These are phyloP conservation scores for Cucumis variabilis DNA, from an alignment of 331 rosid species.

Conservation along the genomic window DNA sequence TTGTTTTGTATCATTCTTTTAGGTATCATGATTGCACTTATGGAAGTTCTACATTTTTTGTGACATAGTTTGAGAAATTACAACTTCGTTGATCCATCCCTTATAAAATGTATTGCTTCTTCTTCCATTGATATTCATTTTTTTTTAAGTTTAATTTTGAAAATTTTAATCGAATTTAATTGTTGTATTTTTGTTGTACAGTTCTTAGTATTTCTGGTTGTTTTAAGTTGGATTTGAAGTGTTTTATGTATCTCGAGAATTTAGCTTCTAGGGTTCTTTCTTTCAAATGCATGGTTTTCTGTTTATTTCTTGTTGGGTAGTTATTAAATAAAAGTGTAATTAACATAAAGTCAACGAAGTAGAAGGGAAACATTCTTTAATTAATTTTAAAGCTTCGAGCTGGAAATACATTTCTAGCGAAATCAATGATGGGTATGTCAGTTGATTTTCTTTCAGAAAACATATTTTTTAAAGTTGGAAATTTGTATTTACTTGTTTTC, in stretches of 20 bases:
- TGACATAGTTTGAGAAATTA: too few species aligned
- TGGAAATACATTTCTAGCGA: slow-evolving; percentile 20
- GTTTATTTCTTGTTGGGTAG: neutral
- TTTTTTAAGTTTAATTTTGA: neutral
- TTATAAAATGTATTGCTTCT: too few species aligned
- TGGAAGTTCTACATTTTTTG: too few species aligned
- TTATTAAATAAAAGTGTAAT: slow-evolving; percentile 38
- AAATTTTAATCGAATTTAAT: slow-evolving; percentile 13
- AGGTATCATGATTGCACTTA: too few species aligned
- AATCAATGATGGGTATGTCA: slow-evolving; percentile 16
- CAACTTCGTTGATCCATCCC: too few species aligned
- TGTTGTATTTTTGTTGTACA: slow-evolving; percentile 42
- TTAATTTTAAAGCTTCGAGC: slow-evolving; percentile 34
- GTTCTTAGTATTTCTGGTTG: slow-evolving; percentile 35
- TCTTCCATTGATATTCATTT: too few species aligned
- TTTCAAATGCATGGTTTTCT: slow-evolving; percentile 28
- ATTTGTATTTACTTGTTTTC: neutral
- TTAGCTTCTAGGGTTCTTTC: slow-evolving; percentile 58
- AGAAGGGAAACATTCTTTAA: slow-evolving; percentile 25
- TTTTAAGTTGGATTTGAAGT: slow-evolving; percentile 30
- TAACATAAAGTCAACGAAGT: slow-evolving; percentile 17
- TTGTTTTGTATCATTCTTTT: too few species aligned
- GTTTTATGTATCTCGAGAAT: slow-evolving; percentile 40
- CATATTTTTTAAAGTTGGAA: neutral
- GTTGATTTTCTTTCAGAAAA: slow-evolving; percentile 13